phyloP scores from a whole-genome alignment of 495 filamentous ascomycete species.

The Chaetomium fimeti region DNA sequence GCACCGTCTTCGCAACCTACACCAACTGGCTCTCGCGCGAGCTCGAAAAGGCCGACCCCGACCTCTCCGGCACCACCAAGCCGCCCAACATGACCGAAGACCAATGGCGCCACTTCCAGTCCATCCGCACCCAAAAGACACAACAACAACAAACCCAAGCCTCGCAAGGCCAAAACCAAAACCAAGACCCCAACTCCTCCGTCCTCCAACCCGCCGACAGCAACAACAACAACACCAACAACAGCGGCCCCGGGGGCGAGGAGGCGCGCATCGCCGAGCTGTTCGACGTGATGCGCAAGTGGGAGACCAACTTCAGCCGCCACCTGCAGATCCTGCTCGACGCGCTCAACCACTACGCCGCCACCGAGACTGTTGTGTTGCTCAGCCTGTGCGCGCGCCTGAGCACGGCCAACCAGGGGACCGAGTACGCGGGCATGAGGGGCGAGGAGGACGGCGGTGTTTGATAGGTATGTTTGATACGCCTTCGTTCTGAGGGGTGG shows the following conservation, averaged over 20 bases:
- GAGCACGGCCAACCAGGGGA: slow-evolving; percentile 71
- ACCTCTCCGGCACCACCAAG: slow-evolving; percentile 56
- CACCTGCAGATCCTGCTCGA: slow-evolving; percentile 91
- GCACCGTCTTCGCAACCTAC: slow-evolving; percentile 87
- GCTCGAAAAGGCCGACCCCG: slow-evolving; percentile 72
- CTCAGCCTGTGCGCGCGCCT: slow-evolving; percentile 78
- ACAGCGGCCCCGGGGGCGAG: slow-evolving; percentile 9
- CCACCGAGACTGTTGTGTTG: slow-evolving; percentile 93
- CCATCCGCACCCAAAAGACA: slow-evolving; percentile 37
- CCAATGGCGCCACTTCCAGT: slow-evolving; percentile 52
- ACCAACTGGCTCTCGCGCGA: slow-evolving; percentile 75
- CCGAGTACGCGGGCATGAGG: slow-evolving; percentile 51
- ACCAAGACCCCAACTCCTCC: slow-evolving; percentile 16
- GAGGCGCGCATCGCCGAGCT: slow-evolving; percentile 66
- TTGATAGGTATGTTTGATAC: too few relatives aligned
- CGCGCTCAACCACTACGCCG: slow-evolving; percentile 92
- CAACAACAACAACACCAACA: background rate
- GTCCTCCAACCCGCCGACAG: background rate
- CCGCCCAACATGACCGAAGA: slow-evolving; percentile 54
- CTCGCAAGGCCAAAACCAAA: slow-evolving; percentile 3
- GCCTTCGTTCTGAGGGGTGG: too few relatives aligned
- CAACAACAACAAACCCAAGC: background rate
- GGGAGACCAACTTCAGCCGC: slow-evolving; percentile 86
- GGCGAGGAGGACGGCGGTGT: slow-evolving; percentile 43
- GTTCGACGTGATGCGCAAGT: slow-evolving; percentile 78